A percentile compares a stretch with the other conserved stretches of the same genome.
phyloP scores from a whole-genome alignment of 1,284 basidiomycete genomes.

The Sporisorium graminicola region DNA sequence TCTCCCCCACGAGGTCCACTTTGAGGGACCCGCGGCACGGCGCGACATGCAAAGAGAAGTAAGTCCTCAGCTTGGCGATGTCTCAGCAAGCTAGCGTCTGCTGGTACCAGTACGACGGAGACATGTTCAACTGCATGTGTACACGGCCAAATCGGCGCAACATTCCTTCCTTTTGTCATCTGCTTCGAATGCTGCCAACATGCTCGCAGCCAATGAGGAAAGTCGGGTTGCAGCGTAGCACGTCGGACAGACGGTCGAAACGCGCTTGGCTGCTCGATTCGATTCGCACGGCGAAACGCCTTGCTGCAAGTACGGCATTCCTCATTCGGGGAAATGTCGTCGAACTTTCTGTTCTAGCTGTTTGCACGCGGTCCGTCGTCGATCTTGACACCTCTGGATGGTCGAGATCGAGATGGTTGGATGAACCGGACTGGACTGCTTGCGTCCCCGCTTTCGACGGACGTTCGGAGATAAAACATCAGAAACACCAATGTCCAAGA shows the following conservation, averaged over 20 bases:
- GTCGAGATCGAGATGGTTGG: background rate
- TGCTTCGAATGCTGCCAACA: too few species aligned
- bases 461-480: slow-evolving; percentile 1
- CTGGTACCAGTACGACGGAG: too few species aligned
- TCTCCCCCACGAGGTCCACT: too few species aligned
- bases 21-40: too few species aligned
- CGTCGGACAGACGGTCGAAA: background rate
- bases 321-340: background rate
- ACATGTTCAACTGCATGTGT: too few species aligned
- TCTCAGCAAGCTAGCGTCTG: too few species aligned
- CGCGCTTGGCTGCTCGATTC: background rate
- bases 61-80: too few species aligned
- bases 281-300: slow-evolving; percentile 3
- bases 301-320: slow-evolving; percentile 9
- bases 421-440: background rate
- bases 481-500: too few species aligned
- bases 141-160: background rate
- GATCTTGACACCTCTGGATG: background rate
- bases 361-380: background rate
- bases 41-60: too few species aligned
- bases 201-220: too few species aligned
- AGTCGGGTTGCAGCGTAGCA: too few species aligned
- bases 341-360: background rate
- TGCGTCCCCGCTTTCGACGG: background rate
- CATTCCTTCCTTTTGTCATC: background rate